phyloP scores from a whole-genome alignment of 257 asterid species.

The Plantago major region DNA sequence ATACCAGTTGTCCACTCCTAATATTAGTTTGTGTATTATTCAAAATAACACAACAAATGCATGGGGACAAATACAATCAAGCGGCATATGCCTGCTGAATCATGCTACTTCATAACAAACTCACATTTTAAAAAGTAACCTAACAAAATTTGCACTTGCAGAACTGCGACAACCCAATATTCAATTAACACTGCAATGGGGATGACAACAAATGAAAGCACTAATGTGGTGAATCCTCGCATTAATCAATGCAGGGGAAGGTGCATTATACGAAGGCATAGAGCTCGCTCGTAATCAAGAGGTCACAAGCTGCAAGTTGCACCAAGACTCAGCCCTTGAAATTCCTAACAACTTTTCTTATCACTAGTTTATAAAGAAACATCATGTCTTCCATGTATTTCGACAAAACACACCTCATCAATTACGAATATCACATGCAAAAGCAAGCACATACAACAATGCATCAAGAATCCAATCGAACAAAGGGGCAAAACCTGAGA shows the following conservation, averaged over 20 bases:
- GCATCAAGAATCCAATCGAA: slow-evolving; percentile 13
- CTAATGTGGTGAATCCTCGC: no score
- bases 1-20: not conserved
- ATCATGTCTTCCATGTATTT: slow-evolving; percentile 14
- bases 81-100: no score
- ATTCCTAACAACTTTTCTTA: no score
- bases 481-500: slow-evolving; percentile 45
- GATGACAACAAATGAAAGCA: not conserved
- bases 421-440: not conserved
- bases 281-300: no score
- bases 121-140: not conserved
- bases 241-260: no score
- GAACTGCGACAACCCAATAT: not conserved
- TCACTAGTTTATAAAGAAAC: not conserved
- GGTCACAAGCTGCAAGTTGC: no score
- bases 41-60: not conserved
- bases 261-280: no score
- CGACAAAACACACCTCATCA: not conserved
- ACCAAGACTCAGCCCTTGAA: no score
- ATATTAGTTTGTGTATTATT: slow-evolving; percentile 3
- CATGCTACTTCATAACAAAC: not conserved
- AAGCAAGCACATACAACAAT: slow-evolving; percentile 1
- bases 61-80: not conserved
- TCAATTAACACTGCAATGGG: not conserved
- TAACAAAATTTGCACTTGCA: not conserved